Base-by-base conservation (phyloP, 768 basidiomycete genomes). In the Rhodotorula graminis region DNA sequence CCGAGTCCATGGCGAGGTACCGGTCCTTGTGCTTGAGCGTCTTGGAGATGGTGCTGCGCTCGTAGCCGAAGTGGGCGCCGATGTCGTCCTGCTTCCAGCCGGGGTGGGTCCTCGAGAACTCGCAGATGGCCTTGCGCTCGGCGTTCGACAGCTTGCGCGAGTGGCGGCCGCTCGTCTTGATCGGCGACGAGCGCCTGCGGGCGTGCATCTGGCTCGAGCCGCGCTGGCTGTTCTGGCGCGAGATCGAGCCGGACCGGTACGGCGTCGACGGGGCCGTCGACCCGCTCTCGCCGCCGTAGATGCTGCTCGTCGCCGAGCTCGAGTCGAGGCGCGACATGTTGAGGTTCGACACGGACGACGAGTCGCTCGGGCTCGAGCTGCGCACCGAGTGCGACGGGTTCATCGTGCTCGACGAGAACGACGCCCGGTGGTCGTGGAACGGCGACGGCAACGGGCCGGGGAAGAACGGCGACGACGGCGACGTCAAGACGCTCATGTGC, bases 21-120 rank as follows among this genome's bases (percentile, higher is more conserved):
- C 87, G 86, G n/a, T 85, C 84, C 81, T 90, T 91, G 78, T 89
- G 83, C 81, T 93, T 93, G 75, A 93, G 84, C 73, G 92, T 93
- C 82, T 94, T 93, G 82, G 89, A 90, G 80, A 94, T 89, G n/a
- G 92, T 94, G 82, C 91, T 93, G 64, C 92, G 87, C 79, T 94
- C 92, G 71, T 93, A 89, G 62, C 86, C 86, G 79, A 89, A 93
- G 46, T 83, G 82, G 19, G 83, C 83, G 10, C 89, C 92, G 76
- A 94, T 91, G 79, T 92, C 90, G 78, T 93, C 91, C 80, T 94
- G 92, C 70, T 89, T 86, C 29, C 86, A 84, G 64, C 86, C 85
- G 0, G 89, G 89, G 77, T 90, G 83, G 8, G 87, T 82, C 64
- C 84, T 81, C 71, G 88, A 86, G 79, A 87, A 89, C 21, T 84